phyloP scores from a whole-genome alignment of 148 eudicot genomes.

The Cornus controversa region DNA sequence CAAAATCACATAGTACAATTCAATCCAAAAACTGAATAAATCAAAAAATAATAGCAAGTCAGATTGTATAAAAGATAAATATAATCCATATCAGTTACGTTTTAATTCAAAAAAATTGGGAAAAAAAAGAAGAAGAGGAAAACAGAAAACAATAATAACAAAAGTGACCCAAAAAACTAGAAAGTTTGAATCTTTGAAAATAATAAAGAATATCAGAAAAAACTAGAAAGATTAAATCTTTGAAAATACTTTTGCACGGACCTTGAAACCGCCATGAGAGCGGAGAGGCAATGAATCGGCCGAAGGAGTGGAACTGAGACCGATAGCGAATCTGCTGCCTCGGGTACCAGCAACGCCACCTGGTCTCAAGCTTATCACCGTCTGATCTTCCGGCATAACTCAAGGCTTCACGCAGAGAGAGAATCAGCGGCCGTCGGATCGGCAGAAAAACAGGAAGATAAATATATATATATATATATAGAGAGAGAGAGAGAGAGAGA shows the following conservation, averaged over 20 bases:
- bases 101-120: not conserved
- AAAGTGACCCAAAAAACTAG: not conserved
- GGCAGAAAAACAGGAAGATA: too few species aligned
- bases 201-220: conserved; percentile 6
- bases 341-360: conserved; percentile 65
- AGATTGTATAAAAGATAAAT: too few species aligned
- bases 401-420: too few species aligned
- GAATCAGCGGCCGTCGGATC: too few species aligned
- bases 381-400: conserved; percentile 82
- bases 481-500: too few species aligned
- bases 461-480: too few species aligned
- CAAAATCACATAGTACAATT: not conserved
- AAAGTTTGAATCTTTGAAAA: not conserved
- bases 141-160: too few species aligned
- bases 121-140: not conserved
- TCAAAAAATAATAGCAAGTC: not conserved
- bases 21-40: not conserved
- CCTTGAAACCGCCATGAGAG: conserved; percentile 62
- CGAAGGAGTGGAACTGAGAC: conserved; percentile 14
- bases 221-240: not conserved
- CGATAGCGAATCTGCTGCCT: conserved; percentile 38
- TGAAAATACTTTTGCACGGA: conserved; percentile 11
- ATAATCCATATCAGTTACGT: not conserved
- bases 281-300: conserved; percentile 11
- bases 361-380: conserved; percentile 83